Evolutionary conservation across 1,139 yeast genomes (phyloP), one percentile per base, ranked within the genome.

Genomic region (Zygosaccharomyces sapae): DNA sequence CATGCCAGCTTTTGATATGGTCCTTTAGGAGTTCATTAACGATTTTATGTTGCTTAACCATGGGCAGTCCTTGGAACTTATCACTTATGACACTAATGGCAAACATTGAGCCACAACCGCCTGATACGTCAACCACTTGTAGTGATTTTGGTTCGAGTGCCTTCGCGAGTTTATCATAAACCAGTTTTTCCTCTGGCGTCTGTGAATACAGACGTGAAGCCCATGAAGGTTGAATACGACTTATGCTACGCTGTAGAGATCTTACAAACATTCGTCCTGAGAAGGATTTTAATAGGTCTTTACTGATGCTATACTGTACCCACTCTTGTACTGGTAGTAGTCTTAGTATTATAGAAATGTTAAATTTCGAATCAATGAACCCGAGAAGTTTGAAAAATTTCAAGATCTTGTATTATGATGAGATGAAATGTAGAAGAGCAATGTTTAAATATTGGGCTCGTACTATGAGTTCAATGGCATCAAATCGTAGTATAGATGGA

Each of bases 71-170:
- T 57, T 84, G 80, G 69, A 92, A 92, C 61, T 79, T 72, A 1
- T 72, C 73, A 48, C 95, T 83, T 36, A 82, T 86, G 19, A 92
- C 79, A 51, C 76, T 72, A 44, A 92, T 92, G 39, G 96, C 89
- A 70, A 88, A 92, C 97, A 92, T 92, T 3, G 97, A 89, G 0
- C 98, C 98, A 70, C 98, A 92, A 0, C 98, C 98, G 19, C 89
- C 97, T 20, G 94, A 83, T 4, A 90, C 82, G 64, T 92, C 98
- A 55, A 74, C 73, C 7, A 89, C 96, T 43, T 75, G 74, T 43
- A 89, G 70, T 39, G 68, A 70, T 30, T 70, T 63, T 1, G 97
- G 96, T 12, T 69, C 56, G 44, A 89, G 76, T 47, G 75, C 75
- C 13, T 71, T 66, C 18, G 73, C 59, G 42, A 89, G 72, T 48